Evolutionary conservation across 139 green algal genomes (phyloP).

Genomic region (Medakamo hakoo): DNA sequence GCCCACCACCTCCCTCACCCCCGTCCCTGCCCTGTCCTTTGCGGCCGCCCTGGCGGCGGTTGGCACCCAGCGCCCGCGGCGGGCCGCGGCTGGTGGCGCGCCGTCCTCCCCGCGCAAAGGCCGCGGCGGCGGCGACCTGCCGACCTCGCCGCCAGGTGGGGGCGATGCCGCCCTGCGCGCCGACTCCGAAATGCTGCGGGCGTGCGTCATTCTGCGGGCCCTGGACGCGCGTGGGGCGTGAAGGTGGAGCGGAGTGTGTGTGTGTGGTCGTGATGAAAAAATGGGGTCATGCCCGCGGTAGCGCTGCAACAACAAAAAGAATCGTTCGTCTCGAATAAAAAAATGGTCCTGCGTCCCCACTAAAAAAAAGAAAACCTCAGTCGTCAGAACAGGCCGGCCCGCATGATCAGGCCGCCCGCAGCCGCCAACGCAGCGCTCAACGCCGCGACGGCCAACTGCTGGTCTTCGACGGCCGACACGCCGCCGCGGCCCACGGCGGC

Average conservation of each 20-base stretch:
- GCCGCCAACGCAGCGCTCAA: slow-evolving; percentile 61
- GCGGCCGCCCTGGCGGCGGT: not conserved
- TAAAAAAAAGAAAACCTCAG: not conserved
- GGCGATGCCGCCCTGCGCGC: no score
- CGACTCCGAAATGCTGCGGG: not conserved
- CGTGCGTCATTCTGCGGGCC: not conserved
- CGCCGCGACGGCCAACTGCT: slow-evolving; percentile 52
- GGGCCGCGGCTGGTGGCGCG: no score
- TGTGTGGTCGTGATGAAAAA: no score
- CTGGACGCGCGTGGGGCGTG: no score
- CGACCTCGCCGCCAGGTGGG: not conserved
- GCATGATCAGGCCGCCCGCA: slow-evolving; percentile 57
- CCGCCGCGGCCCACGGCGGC: slow-evolving; percentile 41
- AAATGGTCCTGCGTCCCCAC: not conserved
- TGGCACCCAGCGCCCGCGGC: not conserved
- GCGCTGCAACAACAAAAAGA: no score
- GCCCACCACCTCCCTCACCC: no score
- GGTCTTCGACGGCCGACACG: slow-evolving; percentile 38
- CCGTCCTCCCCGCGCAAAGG: no score
- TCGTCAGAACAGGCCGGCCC: slow-evolving; percentile 50
- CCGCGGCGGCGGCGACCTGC: no score
- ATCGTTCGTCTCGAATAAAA: no score
- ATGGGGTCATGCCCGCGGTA: no score
- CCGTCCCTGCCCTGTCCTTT: not conserved
- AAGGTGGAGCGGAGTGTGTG: no score